phyloP scores from a whole-genome alignment of 306 rosid species.

The Vigna trinervia region DNA sequence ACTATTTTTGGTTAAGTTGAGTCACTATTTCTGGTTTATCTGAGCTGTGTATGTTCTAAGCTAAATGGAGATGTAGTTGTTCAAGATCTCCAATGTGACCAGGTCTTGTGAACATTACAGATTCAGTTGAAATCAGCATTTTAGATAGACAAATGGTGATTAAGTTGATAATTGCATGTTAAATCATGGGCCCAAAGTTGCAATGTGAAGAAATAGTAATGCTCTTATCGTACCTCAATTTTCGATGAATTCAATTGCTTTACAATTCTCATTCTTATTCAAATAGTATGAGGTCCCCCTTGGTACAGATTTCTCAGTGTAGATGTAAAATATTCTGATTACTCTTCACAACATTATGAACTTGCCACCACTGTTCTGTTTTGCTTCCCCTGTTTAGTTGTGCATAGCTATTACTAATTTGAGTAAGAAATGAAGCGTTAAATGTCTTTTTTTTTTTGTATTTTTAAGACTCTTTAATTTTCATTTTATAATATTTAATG shows the following conservation, averaged over 20 bases:
- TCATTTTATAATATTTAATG: not conserved
- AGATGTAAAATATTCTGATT: not conserved
- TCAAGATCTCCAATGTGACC: not conserved
- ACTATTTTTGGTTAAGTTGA: not conserved
- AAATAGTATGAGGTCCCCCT: not conserved
- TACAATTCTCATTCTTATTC: not conserved
- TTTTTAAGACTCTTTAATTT: not conserved
- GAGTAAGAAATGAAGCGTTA: too few species aligned
- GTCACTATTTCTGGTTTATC: not conserved
- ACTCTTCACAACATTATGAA: not conserved
- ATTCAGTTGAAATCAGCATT: not conserved
- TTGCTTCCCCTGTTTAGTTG: not conserved
- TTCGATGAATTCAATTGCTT: not conserved
- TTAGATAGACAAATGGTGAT: not conserved
- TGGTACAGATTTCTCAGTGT: not conserved
- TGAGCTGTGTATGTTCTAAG: not conserved
- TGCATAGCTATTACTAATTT: too few species aligned
- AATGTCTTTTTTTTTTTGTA: not conserved
- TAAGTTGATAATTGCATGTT: not conserved
- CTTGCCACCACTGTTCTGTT: not conserved
- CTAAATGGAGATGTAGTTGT: not conserved
- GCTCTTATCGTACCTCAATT: not conserved
- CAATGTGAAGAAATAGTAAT: not conserved
- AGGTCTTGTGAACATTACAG: not conserved
- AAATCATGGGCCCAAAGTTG: not conserved